Conservation (phyloP, 768 basidiomycete species). For the Pholiota conissans region DNA sequence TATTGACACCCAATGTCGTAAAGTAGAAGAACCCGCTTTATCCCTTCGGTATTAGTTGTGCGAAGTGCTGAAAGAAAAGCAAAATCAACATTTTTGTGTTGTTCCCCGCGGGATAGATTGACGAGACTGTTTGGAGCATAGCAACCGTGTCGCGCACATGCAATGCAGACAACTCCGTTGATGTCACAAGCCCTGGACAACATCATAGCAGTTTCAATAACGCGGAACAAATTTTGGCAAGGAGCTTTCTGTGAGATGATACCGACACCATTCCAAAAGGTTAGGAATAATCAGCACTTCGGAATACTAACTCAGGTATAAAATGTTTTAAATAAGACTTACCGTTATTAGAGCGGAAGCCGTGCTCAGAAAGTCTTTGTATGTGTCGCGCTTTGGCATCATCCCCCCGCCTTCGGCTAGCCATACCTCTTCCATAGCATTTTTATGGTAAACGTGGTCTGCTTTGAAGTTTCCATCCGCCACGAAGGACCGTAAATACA, state of each 20-base stretch:
- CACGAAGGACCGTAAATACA: slow-evolving; percentile 13
- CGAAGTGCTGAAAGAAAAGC: slow-evolving; percentile 14
- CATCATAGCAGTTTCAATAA: not conserved
- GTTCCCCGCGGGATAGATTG: slow-evolving; percentile 25
- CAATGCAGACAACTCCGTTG: slow-evolving; percentile 13
- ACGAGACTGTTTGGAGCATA: slow-evolving; percentile 19
- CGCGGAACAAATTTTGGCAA: not conserved
- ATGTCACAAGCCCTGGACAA: not conserved
- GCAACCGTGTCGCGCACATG: slow-evolving; percentile 21
- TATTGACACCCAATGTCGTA: slow-evolving; percentile 25
- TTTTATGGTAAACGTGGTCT: slow-evolving; percentile 18
- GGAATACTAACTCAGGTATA: too few species aligned
- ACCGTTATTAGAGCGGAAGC: too few species aligned
- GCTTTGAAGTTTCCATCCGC: slow-evolving; percentile 27
- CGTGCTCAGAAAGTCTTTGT: not conserved
- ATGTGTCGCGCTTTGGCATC: not conserved
- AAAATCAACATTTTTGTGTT: slow-evolving; percentile 27
- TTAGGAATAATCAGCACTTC: too few species aligned
- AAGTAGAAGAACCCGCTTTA: slow-evolving; percentile 1
- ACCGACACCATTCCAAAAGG: too few species aligned
- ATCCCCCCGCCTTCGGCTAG: slow-evolving; percentile 14
- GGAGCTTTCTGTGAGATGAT: not conserved
- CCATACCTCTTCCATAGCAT: slow-evolving; percentile 15
- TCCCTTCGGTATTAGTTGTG: slow-evolving; percentile 1
- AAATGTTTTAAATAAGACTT: too few species aligned